Evolutionary conservation across 495 filamentous ascomycete species (phyloP).

Genomic region (Neurospora sp.): DNA sequence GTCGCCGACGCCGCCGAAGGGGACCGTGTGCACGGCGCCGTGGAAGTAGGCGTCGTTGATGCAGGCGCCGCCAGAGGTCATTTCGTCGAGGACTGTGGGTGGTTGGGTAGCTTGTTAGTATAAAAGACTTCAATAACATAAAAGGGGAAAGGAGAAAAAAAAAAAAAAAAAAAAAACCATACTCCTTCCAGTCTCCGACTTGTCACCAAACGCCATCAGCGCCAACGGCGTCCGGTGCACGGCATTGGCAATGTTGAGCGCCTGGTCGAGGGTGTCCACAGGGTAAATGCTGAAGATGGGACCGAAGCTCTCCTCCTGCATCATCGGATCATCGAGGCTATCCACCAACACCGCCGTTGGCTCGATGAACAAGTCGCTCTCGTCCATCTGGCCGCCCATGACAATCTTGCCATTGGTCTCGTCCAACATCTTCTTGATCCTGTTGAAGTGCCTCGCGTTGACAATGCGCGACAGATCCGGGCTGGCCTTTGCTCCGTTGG

Average conservation of each 20-base stretch:
- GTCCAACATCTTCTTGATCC: slow-evolving; percentile 85
- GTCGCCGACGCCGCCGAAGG: slow-evolving; percentile 88
- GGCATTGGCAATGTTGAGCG: slow-evolving; percentile 62
- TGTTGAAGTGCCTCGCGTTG: slow-evolving; percentile 63
- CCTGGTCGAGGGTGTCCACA: slow-evolving; percentile 67
- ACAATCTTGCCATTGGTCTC: slow-evolving; percentile 73
- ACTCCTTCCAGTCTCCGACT: slow-evolving; percentile 60
- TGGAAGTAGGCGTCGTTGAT: slow-evolving; percentile 82
- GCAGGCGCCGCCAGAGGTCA: slow-evolving; percentile 67
- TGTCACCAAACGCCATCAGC: slow-evolving; percentile 75
- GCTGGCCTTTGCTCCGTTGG: slow-evolving; percentile 64
- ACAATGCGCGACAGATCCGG: slow-evolving; percentile 71
- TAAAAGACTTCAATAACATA: background rate
- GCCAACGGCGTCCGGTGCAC: slow-evolving; percentile 73
- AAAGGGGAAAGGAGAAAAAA: background rate
- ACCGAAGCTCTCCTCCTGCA: slow-evolving; percentile 79
- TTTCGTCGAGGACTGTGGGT: slow-evolving; percentile 46
- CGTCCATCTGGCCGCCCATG: slow-evolving; percentile 73
- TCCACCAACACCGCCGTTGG: slow-evolving; percentile 75
- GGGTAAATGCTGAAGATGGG: slow-evolving; percentile 75
- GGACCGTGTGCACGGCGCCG: slow-evolving; percentile 59
- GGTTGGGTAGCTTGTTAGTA: slow-evolving; percentile 7
- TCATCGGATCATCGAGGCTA: slow-evolving; percentile 63
- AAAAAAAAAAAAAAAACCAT: slow-evolving; percentile 12
- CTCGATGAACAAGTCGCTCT: slow-evolving; percentile 68